Conservation (phyloP, 202 grass and related monocot genomes). For the Carex arenaria region DNA sequence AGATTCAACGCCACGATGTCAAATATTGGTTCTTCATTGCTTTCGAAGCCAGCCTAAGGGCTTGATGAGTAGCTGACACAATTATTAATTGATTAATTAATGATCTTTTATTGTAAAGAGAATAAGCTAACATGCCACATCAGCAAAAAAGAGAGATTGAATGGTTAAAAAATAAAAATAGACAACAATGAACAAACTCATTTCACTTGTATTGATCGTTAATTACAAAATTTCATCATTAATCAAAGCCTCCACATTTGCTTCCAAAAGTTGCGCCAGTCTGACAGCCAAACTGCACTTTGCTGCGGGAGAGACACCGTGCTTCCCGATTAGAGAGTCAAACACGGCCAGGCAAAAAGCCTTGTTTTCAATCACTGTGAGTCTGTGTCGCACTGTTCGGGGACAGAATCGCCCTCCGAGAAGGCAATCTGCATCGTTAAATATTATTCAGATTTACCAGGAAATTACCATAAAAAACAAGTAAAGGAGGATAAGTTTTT, state of each 20-base stretch:
- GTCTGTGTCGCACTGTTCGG: conserved; percentile 9
- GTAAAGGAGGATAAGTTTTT: background rate
- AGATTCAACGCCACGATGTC: no score
- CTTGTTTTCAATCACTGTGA: conserved; percentile 42
- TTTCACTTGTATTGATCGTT: no score
- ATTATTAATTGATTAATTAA: no score
- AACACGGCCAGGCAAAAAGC: conserved; percentile 56
- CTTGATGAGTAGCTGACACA: no score
- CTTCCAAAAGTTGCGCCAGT: conserved; percentile 34
- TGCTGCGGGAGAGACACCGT: conserved; percentile 58
- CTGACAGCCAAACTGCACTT: conserved; percentile 58
- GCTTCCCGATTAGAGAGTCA: conserved; percentile 80
- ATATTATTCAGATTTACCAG: no score
- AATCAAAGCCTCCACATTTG: background rate
- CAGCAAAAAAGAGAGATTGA: no score
- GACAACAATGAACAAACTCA: no score
- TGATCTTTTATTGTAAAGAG: no score
- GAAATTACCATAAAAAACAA: background rate
- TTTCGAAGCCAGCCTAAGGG: background rate
- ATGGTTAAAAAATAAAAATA: no score
- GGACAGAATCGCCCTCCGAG: conserved; percentile 40
- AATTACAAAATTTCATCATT: background rate
- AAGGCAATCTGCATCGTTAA: conserved; percentile 47
- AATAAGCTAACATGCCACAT: no score
- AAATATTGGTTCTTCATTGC: no score